Percentiles rank a stretch among this genome's conserved stretches.
These are phyloP conservation scores for Lupinus albus DNA, from an alignment of 306 rosid genomes.

Conservation along the genomic window DNA sequence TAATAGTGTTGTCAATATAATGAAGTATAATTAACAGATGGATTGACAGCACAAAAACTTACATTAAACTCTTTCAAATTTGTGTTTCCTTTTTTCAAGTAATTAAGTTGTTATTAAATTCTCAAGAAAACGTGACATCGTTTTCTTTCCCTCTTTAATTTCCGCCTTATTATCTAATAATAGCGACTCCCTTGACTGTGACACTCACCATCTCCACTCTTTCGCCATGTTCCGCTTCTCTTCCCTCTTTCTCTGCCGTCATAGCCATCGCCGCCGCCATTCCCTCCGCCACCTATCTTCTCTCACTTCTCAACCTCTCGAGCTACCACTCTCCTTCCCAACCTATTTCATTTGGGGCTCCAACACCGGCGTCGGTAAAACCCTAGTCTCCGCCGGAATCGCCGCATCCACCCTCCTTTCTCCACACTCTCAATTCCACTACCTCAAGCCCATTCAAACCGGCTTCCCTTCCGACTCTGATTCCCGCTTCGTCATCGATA, in stretches of 20 bases:
- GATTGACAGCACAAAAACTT: too few relatives aligned
- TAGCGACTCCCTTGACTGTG: background rate
- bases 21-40: too few relatives aligned
- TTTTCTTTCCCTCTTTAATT: conserved; percentile 21
- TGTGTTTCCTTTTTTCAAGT: too few relatives aligned
- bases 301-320: conserved; percentile 40
- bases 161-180: background rate
- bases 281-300: conserved; percentile 37
- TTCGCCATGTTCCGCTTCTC: conserved; percentile 39
- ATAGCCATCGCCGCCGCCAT: conserved; percentile 28
- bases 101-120: too few relatives aligned
- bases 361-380: conserved; percentile 89
- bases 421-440: conserved; percentile 57
- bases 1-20: too few relatives aligned
- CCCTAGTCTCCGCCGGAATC: conserved; percentile 90
- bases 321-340: conserved; percentile 73
- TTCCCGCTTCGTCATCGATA: conserved; percentile 69
- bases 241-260: conserved; percentile 41
- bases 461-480: conserved; percentile 92
- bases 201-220: background rate
- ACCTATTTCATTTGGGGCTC: conserved; percentile 84
- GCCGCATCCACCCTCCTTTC: conserved; percentile 67
- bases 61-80: too few relatives aligned
- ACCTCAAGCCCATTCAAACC: conserved; percentile 87
- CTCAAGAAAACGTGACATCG: too few relatives aligned